Evolutionary conservation across 306 rosid genomes (phyloP).

Genomic region (Nissolia schottii): DNA sequence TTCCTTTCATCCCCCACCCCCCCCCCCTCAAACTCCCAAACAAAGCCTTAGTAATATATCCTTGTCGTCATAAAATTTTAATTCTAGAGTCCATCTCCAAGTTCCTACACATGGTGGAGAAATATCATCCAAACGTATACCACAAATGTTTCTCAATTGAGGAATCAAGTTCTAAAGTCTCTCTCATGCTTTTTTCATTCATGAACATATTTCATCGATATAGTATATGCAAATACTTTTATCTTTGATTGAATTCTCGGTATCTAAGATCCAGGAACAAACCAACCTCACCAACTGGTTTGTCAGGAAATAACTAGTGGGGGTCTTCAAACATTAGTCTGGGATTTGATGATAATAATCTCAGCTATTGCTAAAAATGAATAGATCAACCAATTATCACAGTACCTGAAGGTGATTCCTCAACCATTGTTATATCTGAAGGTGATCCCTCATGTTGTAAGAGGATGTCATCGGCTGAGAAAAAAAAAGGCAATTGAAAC

Average conservation of each 20-base stretch:
- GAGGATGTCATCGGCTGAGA: conserved; percentile 23
- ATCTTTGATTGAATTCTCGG: not conserved
- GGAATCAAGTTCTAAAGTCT: too few relatives aligned
- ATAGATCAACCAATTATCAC: not conserved
- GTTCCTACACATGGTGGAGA: not conserved
- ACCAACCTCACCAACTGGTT: not conserved
- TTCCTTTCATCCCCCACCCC: too few relatives aligned
- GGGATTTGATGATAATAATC: not conserved
- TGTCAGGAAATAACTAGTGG: not conserved
- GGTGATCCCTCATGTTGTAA: conserved; percentile 28
- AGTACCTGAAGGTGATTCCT: conserved; percentile 11
- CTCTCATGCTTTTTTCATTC: too few relatives aligned
- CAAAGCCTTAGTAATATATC: too few relatives aligned
- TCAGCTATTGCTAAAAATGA: not conserved
- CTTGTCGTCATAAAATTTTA: not conserved
- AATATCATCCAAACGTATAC: not conserved
- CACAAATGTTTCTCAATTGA: too few relatives aligned
- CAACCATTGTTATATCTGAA: conserved; percentile 9
- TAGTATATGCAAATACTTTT: not conserved
- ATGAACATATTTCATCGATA: too few relatives aligned
- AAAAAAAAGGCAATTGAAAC: not conserved
- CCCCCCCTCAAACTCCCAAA: too few relatives aligned
- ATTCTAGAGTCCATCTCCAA: too few relatives aligned
- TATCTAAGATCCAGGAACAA: not conserved
- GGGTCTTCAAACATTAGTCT: not conserved